These are phyloP conservation scores for Coemansia biformis DNA, from an alignment of 192 early-diverging fungal genomes.

Conservation along the genomic window DNA sequence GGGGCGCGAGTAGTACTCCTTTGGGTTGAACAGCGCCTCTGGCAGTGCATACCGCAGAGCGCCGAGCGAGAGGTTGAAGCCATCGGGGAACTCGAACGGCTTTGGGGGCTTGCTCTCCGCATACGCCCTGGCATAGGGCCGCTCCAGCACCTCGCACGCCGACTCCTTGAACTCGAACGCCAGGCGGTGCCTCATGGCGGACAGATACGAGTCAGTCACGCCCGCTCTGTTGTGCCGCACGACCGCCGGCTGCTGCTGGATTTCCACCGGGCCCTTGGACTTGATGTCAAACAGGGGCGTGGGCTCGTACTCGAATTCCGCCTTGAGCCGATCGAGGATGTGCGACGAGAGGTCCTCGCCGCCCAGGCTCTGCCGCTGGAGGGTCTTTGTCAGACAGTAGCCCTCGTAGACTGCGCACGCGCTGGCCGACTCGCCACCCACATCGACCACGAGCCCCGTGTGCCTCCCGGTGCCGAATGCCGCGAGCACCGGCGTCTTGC, in stretches of 20 bases:
- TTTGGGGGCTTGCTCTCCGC: slow-evolving; percentile 65
- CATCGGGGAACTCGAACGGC: slow-evolving; percentile 92
- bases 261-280: slow-evolving; percentile 68
- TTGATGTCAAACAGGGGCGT: slow-evolving; percentile 81
- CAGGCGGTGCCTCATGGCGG: slow-evolving; percentile 67
- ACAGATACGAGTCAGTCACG: slow-evolving; percentile 56
- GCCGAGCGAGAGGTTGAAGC: slow-evolving; percentile 81
- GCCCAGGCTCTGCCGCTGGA: slow-evolving; percentile 59
- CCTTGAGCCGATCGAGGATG: slow-evolving; percentile 59
- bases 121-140: slow-evolving; percentile 16
- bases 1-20: slow-evolving; percentile 48
- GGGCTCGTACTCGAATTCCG: slow-evolving; percentile 57
- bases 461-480: slow-evolving; percentile 87
- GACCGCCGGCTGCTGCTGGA: slow-evolving; percentile 58
- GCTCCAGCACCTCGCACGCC: slow-evolving; percentile 69
- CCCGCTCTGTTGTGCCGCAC: slow-evolving; percentile 15
- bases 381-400: slow-evolving; percentile 87
- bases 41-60: slow-evolving; percentile 73
- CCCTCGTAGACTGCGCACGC: slow-evolving; percentile 97
- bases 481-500: slow-evolving; percentile 85
- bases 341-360: slow-evolving; percentile 80
- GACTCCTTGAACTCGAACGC: slow-evolving; percentile 94
- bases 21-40: slow-evolving; percentile 84
- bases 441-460: slow-evolving; percentile 88
- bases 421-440: slow-evolving; percentile 81